Percentiles rank a stretch among this genome's conserved stretches.
These are phyloP conservation scores for Kitagawia praeruptora DNA, from an alignment of 129 eudicot genomes.

Conservation along the genomic window DNA sequence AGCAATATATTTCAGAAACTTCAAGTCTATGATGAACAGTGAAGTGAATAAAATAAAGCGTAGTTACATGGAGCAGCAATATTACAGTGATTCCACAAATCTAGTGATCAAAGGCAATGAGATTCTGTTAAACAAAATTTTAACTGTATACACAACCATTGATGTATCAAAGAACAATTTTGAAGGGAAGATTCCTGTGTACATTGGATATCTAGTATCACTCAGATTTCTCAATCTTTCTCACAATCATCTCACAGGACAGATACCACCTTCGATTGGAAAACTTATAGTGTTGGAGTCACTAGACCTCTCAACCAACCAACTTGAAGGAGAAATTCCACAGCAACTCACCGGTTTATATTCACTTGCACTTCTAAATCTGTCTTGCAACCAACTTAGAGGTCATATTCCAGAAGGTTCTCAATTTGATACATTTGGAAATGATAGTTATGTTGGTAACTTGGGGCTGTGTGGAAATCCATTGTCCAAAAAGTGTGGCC, in stretches of 20 bases:
- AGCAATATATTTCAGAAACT: slow-evolving; percentile 1
- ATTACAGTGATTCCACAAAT: neutral
- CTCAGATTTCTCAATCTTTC: neutral
- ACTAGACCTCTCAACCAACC: neutral
- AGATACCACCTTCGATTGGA: no score
- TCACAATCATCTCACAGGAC: neutral
- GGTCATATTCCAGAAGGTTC: neutral
- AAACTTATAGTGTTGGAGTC: neutral
- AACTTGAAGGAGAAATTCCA: neutral
- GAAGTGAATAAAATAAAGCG: no score
- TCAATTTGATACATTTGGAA: neutral
- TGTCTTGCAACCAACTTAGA: neutral
- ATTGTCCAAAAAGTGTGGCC: neutral
- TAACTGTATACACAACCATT: neutral
- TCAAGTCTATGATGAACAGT: no score
- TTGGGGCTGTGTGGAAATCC: neutral
- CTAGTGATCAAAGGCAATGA: neutral
- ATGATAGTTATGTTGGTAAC: neutral
- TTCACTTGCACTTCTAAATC: neutral
- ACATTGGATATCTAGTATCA: neutral
- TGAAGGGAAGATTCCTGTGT: neutral
- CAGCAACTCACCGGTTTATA: neutral
- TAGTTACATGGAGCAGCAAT: neutral
- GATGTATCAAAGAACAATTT: neutral
- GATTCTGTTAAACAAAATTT: no score